Conservation (phyloP, 306 rosid genomes). For the Fragaria nilgerrensis region DNA sequence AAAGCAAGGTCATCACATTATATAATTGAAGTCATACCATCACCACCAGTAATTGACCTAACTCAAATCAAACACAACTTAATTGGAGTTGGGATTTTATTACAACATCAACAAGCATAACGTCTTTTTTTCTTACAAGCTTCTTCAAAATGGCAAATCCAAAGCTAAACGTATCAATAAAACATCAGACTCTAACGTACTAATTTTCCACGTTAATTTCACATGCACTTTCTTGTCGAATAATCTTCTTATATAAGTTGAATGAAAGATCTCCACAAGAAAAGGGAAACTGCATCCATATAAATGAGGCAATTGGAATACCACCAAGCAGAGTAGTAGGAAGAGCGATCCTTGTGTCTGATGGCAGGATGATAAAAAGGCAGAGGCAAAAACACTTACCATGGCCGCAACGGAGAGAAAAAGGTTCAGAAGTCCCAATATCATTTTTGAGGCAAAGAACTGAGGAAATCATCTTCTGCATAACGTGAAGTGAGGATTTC, state of each 20-base stretch:
- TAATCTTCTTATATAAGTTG: conserved; percentile 22
- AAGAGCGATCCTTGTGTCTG: background rate
- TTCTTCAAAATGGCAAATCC: background rate
- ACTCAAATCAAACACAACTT: background rate
- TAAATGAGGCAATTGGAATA: conserved; percentile 33
- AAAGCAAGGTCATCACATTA: too few species aligned
- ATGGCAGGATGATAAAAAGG: conserved; percentile 30
- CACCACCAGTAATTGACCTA: too few species aligned
- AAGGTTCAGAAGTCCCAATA: conserved; percentile 31
- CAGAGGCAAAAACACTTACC: conserved; percentile 39
- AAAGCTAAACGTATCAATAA: background rate
- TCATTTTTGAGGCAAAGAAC: conserved; percentile 32
- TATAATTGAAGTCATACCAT: too few species aligned
- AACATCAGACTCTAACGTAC: background rate
- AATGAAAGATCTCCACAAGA: conserved; percentile 27
- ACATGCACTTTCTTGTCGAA: background rate
- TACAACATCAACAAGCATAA: background rate
- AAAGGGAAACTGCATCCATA: conserved; percentile 24
- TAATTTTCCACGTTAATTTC: background rate
- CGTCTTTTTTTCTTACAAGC: background rate
- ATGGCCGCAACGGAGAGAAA: conserved; percentile 40
- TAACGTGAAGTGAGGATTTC: conserved; percentile 47
- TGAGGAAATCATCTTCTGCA: conserved; percentile 39
- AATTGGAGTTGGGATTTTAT: background rate
- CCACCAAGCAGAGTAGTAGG: conserved; percentile 5